Evolutionary conservation across 176 grass and related monocot genomes (phyloP), one percentile per base, ranked within the genome.

Genomic region (Avena insularis): DNA sequence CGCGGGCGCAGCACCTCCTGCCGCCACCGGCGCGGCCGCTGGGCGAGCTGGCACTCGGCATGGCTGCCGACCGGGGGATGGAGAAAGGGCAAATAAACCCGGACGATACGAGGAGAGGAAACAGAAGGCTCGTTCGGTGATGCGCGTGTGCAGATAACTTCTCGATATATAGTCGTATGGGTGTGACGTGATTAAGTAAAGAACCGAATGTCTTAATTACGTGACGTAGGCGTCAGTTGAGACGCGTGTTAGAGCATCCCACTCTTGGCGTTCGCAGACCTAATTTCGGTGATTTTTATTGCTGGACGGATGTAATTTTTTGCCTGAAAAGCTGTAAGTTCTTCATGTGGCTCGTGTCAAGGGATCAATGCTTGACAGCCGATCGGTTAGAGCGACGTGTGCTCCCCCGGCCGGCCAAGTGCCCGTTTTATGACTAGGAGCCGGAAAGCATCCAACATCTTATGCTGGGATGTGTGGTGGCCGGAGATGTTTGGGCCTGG

Each of bases 31-130:
- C 47, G 48, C 69, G 86, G 20, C 77, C 60, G 58, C 46, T 29
- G 17, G 78, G 77, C 36, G 76, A 51, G 9, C 65, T 59, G 58
- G 75, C 71, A 71, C 81, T 83, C 19, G 88, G 84, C 96, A 98
- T 98, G 84, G 72, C 25, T 11, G 29, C 29, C 29, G 5, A 35
- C n/a, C 50, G 9, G 31, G 12, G 62, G 60, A 17, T 6, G 20
- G 43, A 17, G 23, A 12, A 65, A 47, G 29, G 40, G 58, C 62
- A 16, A 55, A 5, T 7, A 0, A 38, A 70, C 33, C 35, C 1
- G 46, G 67, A 11, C 11, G 69, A 12, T 61, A 67, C 88, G 75
- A 53, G 68, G 23, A 47, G 71, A 55, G 23, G 63, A 86, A 17
- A 43, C 9, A 49, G 51, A 46, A 21, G 71, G 53, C 72, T 66